These are phyloP conservation scores for Polychytrium aggregatum DNA, from an alignment of 192 early-diverging fungal species.

Conservation along the genomic window DNA sequence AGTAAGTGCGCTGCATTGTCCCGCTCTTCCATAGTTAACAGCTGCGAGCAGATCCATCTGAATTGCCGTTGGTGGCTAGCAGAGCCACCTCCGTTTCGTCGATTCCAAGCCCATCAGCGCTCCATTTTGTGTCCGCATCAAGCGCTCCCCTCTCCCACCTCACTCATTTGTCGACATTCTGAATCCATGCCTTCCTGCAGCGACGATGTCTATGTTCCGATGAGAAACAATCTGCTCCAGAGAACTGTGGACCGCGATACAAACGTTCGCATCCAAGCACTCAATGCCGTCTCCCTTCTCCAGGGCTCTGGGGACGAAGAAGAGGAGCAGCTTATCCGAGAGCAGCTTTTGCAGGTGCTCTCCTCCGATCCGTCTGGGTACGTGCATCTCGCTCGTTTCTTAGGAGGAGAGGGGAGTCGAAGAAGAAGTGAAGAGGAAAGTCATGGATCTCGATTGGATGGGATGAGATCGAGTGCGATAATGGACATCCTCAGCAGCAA, in stretches of 20 bases:
- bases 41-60: too few relatives aligned
- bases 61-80: background rate
- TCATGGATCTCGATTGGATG: too few relatives aligned
- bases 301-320: slow-evolving; percentile 39
- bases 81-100: background rate
- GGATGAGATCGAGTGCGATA: too few relatives aligned
- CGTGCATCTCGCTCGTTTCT: too few relatives aligned
- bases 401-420: too few relatives aligned
- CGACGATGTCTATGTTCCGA: slow-evolving; percentile 61
- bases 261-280: slow-evolving; percentile 65
- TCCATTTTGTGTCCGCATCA: background rate
- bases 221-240: slow-evolving; percentile 56
- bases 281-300: slow-evolving; percentile 61
- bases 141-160: background rate
- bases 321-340: slow-evolving; percentile 47
- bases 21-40: too few relatives aligned
- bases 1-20: too few relatives aligned
- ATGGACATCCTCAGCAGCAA: too few relatives aligned
- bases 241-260: slow-evolving; percentile 73
- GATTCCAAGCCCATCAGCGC: too few relatives aligned
- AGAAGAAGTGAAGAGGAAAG: too few relatives aligned
- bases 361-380: slow-evolving; percentile 67
- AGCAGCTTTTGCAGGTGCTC: slow-evolving; percentile 52
- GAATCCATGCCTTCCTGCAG: too few relatives aligned
- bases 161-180: background rate